Evolutionary conservation across 176 grass and related monocot genomes (phyloP).

Genomic region (Alloteropsis semialata): DNA sequence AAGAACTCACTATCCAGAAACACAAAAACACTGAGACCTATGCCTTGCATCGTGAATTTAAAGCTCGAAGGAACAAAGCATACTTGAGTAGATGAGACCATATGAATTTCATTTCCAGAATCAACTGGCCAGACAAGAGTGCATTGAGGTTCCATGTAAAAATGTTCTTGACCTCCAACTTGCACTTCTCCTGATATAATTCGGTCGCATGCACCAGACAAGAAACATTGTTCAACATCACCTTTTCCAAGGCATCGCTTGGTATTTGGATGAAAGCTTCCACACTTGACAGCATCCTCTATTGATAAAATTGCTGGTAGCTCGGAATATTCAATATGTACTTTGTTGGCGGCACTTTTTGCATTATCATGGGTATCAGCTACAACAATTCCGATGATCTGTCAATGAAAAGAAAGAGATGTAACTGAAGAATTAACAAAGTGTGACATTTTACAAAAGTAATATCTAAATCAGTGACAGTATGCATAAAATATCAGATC

Average conservation of each 20-base stretch:
- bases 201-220: slow-evolving; percentile 56
- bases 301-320: slow-evolving; percentile 86
- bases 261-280: slow-evolving; percentile 85
- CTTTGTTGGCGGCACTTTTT: slow-evolving; percentile 77
- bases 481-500: slow-evolving; percentile 25
- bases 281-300: slow-evolving; percentile 61
- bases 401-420: slow-evolving; percentile 36
- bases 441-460: not conserved
- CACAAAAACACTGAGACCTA: not conserved
- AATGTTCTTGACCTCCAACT: slow-evolving; percentile 94
- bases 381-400: slow-evolving; percentile 92
- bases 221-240: slow-evolving; percentile 74
- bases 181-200: slow-evolving; percentile 73
- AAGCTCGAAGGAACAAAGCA: slow-evolving; percentile 29
- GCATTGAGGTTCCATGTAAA: slow-evolving; percentile 92
- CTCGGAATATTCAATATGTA: slow-evolving; percentile 74
- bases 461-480: slow-evolving; percentile 2
- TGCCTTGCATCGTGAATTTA: not conserved
- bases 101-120: slow-evolving; percentile 97
- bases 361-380: slow-evolving; percentile 98
- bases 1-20: not conserved
- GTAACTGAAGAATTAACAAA: not conserved
- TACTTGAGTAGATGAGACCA: slow-evolving; percentile 99
- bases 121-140: slow-evolving; percentile 88
- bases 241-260: slow-evolving; percentile 68